phyloP scores from a whole-genome alignment of 2,329 filamentous ascomycete species.

The Fusarium brachygibbosum region DNA sequence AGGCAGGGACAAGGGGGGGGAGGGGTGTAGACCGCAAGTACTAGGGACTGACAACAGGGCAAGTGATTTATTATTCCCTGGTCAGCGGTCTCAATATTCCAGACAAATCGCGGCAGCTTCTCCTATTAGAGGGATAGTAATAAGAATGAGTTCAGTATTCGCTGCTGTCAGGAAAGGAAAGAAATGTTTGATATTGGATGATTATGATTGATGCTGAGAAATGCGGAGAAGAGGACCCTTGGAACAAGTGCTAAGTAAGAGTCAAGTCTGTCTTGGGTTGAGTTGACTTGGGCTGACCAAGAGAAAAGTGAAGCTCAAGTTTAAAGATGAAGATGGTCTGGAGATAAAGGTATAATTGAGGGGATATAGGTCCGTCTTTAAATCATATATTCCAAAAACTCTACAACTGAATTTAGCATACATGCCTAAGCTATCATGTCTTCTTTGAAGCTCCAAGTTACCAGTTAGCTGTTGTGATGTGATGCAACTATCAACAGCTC shows the following conservation, averaged over 20 bases:
- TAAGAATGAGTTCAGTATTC: constrained; percentile 7
- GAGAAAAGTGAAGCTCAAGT: not conserved
- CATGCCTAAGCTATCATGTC: not conserved
- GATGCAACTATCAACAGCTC: constrained; percentile 37
- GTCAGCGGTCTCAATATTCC: constrained; percentile 5
- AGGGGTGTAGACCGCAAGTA: constrained; percentile 17
- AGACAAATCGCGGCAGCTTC: constrained; percentile 22
- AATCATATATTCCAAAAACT: constrained; percentile 12
- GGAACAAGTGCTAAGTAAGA: not conserved
- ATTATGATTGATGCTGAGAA: constrained; percentile 26
- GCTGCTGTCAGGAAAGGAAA: not conserved
- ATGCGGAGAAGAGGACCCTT: constrained; percentile 12
- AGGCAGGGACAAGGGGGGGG: constrained; percentile 13
- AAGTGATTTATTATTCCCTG: constrained; percentile 17
- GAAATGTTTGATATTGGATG: constrained; percentile 8
- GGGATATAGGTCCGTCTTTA: constrained; percentile 29
- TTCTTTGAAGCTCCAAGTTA: constrained; percentile 11
- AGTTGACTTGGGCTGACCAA: not conserved
- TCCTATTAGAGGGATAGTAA: not conserved
- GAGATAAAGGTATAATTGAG: not conserved
- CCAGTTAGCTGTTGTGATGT: constrained; percentile 1
- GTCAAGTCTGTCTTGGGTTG: not conserved
- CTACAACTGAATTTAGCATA: not conserved
- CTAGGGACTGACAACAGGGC: not conserved
- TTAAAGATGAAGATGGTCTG: not conserved